phyloP scores from a whole-genome alignment of 805 yeast genomes.

The Pichia cabralensis region DNA sequence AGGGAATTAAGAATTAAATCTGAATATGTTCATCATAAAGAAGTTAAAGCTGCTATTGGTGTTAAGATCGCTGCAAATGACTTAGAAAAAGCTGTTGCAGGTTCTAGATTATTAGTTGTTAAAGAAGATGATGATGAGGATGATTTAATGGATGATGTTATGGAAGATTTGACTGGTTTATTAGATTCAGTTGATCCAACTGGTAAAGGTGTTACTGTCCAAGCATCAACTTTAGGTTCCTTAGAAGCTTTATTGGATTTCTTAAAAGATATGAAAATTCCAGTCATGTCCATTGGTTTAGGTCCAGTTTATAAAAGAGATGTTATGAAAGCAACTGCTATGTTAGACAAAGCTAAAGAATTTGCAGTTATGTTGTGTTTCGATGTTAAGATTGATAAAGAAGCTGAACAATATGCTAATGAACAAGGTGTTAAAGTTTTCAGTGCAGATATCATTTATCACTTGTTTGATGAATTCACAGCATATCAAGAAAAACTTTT shows the following conservation, averaged over 20 bases:
- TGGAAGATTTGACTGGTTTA: constrained; percentile 95
- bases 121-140: constrained; percentile 98
- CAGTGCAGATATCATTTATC: constrained; percentile 95
- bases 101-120: constrained; percentile 89
- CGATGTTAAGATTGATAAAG: constrained; percentile 94
- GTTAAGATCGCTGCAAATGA: constrained; percentile 97
- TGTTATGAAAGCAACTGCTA: constrained; percentile 93
- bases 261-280: constrained; percentile 97
- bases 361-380: constrained; percentile 97
- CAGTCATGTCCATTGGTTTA: constrained; percentile 95
- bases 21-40: constrained; percentile 93
- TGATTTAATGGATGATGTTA: constrained; percentile 93
- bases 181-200: constrained; percentile 90
- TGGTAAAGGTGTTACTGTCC: constrained; percentile 97
- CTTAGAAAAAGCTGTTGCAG: constrained; percentile 97
- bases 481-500: constrained; percentile 82
- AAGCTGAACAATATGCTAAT: constrained; percentile 95
- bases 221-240: constrained; percentile 97
- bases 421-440: constrained; percentile 88
- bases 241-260: constrained; percentile 94
- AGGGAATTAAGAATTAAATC: constrained; percentile 94
- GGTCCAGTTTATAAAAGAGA: constrained; percentile 98
- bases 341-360: constrained; percentile 95
- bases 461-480: constrained; percentile 88
- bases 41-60: constrained; percentile 98